Conservation (phyloP, 163 green algal species). For the Chlorella variabilis region DNA sequence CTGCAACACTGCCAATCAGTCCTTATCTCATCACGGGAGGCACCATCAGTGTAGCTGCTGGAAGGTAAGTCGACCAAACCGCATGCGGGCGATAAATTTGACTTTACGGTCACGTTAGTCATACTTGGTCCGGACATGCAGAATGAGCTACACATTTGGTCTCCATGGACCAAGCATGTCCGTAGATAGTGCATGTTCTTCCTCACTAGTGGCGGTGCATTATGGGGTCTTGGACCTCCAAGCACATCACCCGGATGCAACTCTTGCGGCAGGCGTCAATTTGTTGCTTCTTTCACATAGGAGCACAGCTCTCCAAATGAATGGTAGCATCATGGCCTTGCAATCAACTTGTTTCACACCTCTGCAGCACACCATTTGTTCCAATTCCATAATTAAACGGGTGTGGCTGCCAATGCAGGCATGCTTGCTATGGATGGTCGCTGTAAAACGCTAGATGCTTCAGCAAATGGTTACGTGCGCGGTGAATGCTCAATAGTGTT, state of each 20-base stretch:
- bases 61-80: slow-evolving; percentile 75
- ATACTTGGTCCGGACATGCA: neutral
- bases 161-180: slow-evolving; percentile 64
- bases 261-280: slow-evolving; percentile 74
- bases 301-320: neutral
- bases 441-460: slow-evolving; percentile 89
- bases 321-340: neutral
- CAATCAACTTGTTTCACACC: too few relatives aligned
- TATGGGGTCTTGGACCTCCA: slow-evolving; percentile 13
- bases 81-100: too few relatives aligned
- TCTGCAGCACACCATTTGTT: too few relatives aligned
- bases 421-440: slow-evolving; percentile 84
- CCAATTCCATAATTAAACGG: slow-evolving; percentile 40
- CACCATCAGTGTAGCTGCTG: slow-evolving; percentile 43
- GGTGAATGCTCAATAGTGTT: slow-evolving; percentile 70
- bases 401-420: slow-evolving; percentile 60
- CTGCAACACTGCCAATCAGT: slow-evolving; percentile 25
- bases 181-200: slow-evolving; percentile 92
- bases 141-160: slow-evolving; percentile 20
- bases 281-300: slow-evolving; percentile 49
- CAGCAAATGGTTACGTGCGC: slow-evolving; percentile 86
- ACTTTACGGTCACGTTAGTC: neutral
- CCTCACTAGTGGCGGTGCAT: slow-evolving; percentile 79
- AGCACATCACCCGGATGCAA: slow-evolving; percentile 1
- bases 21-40: slow-evolving; percentile 54